phyloP scores from a whole-genome alignment of 2,329 filamentous ascomycete genomes.

The Elsinoe australis region DNA sequence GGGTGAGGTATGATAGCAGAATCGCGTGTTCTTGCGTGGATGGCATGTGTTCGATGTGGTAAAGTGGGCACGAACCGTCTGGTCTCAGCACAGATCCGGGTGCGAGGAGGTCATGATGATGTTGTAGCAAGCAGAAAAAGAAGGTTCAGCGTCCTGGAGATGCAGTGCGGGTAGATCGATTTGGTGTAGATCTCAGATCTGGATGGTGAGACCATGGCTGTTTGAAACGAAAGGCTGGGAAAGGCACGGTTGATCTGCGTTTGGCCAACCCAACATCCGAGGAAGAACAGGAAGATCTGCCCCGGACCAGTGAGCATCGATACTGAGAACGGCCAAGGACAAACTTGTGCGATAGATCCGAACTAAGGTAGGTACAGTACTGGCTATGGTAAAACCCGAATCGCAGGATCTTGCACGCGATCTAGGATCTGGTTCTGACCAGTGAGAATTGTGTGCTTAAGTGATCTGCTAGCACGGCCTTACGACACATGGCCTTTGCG shows the following conservation, averaged over 20 bases:
- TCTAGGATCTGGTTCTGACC: not conserved
- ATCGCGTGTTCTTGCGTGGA: not conserved
- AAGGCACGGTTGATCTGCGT: constrained; percentile 1
- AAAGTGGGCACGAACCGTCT: not conserved
- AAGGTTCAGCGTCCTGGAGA: not conserved
- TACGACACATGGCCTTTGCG: no score
- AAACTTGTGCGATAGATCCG: not conserved
- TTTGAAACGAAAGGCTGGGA: constrained; percentile 12
- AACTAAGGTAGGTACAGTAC: not conserved
- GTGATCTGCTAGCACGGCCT: no score
- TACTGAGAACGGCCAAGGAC: not conserved
- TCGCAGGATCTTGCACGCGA: not conserved
- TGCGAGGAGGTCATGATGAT: constrained; percentile 12
- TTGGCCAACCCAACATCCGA: no score
- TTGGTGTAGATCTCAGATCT: constrained; percentile 14
- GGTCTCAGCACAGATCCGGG: not conserved
- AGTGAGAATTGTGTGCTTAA: constrained; percentile 11
- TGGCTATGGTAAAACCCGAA: not conserved
- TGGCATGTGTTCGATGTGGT: not conserved
- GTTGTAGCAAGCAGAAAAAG: not conserved
- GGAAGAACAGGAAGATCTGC: not conserved
- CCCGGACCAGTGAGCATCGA: not conserved
- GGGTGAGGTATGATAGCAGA: not conserved
- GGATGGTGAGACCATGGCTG: not conserved
- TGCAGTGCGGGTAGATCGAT: constrained; percentile 7